These are phyloP conservation scores for Pholiota conissans DNA, from an alignment of 768 basidiomycete species.

Conservation along the genomic window DNA sequence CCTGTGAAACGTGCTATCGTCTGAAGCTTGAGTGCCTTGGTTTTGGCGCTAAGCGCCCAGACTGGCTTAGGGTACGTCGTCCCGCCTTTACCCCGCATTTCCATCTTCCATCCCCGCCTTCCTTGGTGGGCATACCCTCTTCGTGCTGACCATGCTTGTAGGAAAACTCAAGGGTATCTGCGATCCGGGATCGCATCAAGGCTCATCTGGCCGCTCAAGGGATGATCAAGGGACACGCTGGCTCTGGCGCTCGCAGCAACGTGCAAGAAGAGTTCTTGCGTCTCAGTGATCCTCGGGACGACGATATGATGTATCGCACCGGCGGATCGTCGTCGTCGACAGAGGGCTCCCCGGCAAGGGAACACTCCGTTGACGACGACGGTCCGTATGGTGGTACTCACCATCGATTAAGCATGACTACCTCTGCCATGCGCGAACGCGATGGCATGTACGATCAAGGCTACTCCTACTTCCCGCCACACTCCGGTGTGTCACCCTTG, in stretches of 20 bases:
- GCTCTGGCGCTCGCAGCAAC: slow-evolving; percentile 56
- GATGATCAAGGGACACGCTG: slow-evolving; percentile 89
- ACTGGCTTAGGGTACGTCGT: slow-evolving; percentile 74
- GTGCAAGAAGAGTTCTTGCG: slow-evolving; percentile 58
- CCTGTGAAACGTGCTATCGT: slow-evolving; percentile 76
- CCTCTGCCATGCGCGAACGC: slow-evolving; percentile 1
- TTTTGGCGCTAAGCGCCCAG: slow-evolving; percentile 83
- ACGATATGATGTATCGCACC: slow-evolving; percentile 30
- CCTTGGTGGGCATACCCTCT: background rate
- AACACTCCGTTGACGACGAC: slow-evolving; percentile 23
- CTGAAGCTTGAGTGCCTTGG: slow-evolving; percentile 84
- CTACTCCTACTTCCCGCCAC: too few relatives aligned
- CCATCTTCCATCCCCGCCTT: background rate
- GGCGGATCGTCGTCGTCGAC: slow-evolving; percentile 28
- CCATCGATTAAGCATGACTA: slow-evolving; percentile 17
- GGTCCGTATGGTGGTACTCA: slow-evolving; percentile 18
- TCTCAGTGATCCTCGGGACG: slow-evolving; percentile 43
- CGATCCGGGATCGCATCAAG: slow-evolving; percentile 79
- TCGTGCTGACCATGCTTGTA: slow-evolving; percentile 25
- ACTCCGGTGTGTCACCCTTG: slow-evolving; percentile 12
- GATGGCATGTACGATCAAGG: slow-evolving; percentile 2
- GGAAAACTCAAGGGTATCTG: slow-evolving; percentile 69
- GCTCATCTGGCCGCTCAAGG: slow-evolving; percentile 76
- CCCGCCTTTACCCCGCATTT: slow-evolving; percentile 8
- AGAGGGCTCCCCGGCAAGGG: slow-evolving; percentile 30